Evolutionary conservation across 2,329 filamentous ascomycete genomes (phyloP), one percentile per base, ranked within the genome.

Genomic region (Pezicula radicicola): DNA sequence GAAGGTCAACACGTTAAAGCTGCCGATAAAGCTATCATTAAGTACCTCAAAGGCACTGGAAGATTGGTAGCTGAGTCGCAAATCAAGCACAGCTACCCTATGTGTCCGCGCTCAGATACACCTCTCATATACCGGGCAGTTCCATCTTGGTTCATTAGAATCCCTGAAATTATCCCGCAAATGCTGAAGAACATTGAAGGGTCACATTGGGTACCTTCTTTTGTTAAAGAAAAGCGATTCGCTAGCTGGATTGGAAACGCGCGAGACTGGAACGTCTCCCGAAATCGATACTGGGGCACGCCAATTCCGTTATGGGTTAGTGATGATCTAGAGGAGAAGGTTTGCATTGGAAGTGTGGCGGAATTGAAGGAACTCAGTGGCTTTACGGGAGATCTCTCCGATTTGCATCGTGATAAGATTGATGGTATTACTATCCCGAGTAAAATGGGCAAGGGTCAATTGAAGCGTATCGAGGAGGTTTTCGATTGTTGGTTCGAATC

Each of bases 401-500:
- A 97, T 65, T 79, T 97, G 30, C 93, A 97, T 70, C 87, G 92
- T 48, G 91, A 97, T 70, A 93, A 93, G 70, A 87, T 97, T 57
- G 93, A 97, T 65, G 78, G 91, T 61, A 96, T 97, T 68, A 96
- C 91, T 42, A 97, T 97, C 57, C 92, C 92, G 1, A 95, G 89
- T 67, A 88, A 89, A 70, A 80, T 87, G 72, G 92, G 92, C 60
- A 96, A 93, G 66, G 92, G 91, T 18, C 77, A 80, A n/a, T 75
- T 97, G 56, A 85, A 80, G 63, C 85, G 92, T 60, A 80, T 94
- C 9, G 86, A 91, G 48, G 91, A 96, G 68, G 90, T 97, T 4
- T 96, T 97, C 62, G 92, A 97, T 72, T 97, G 92, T 68, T 97
- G 92, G 91, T 96, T 96, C 57, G 92, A 97, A 71, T 96, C 91